Base-by-base conservation (phyloP, 305 asterid species). In the Coffea humblotiana region DNA sequence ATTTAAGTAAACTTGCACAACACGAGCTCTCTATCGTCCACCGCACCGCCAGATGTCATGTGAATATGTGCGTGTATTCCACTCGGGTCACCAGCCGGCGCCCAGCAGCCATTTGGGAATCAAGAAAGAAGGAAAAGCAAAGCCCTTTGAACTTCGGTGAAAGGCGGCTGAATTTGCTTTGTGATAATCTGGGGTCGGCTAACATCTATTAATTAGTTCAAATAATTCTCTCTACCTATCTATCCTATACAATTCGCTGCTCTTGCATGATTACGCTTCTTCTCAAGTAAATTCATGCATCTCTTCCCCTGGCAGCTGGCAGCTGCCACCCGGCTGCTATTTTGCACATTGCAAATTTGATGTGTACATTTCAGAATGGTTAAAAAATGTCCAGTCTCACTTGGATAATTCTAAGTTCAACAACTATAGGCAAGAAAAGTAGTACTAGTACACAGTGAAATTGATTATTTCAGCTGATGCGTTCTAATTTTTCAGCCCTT, bases 101-200 rank as follows among this genome's bases (percentile, higher is more conserved):
- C 32, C 32, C 32, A 29, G 79, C 79, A 61, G 79, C 79, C 79
- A 64, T 45, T 15, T 45, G 63, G 61, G 72, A 76, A 61, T 76
- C 79, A 25, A 35, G 56, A 23, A 11, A 1, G 32, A 11, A 29
- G 32, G 32, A 29, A 29, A 2, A 37, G 43, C 5, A 37, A 37
- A 2, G 8, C 16, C 61, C 48, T 15, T 54, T 74, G 19, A 51
- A 5, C 2, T 2, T 13, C 15, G 69, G 4, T 7, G n/a, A 32
- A 67, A 35, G 70, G 70, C 70, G 78, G 78, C 56, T 75, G 18
- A 67, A 2, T 52, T 35, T 74, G 48, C 52, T 74, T 29, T 35
- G 68, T 74, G 51, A 1, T n/a, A 2, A 37, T 71, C 23, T 37
- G 7, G 77, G 12, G 67, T 12, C 52, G 68, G 35, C 52, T 32